These are phyloP conservation scores for Austroboletus eburneus DNA, from an alignment of 768 basidiomycete genomes.

Conservation along the genomic window DNA sequence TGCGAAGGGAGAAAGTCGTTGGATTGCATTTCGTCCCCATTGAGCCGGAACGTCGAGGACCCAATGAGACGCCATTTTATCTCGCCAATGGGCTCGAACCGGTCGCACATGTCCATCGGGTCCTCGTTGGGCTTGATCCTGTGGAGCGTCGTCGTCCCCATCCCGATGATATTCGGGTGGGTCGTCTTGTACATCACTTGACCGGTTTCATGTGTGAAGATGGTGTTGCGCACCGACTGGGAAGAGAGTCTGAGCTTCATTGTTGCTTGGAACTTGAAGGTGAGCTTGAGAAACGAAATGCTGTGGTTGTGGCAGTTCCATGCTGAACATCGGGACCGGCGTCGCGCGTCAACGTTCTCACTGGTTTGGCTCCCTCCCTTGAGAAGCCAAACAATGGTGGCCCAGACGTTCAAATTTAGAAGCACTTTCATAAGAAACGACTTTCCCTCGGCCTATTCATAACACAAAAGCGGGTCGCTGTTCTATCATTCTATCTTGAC, in stretches of 20 bases:
- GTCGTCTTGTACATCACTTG: conserved; percentile 24
- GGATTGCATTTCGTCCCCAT: conserved; percentile 24
- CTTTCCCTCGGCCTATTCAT: too few species aligned
- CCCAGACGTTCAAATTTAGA: too few species aligned
- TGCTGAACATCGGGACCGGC: too few species aligned
- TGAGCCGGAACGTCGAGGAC: conserved; percentile 27
- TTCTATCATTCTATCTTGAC: too few species aligned
- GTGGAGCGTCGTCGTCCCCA: conserved; percentile 15
- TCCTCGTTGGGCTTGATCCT: conserved; percentile 18
- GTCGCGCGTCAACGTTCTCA: too few species aligned
- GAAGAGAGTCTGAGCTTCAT: conserved; percentile 22
- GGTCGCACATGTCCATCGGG: conserved; percentile 20
- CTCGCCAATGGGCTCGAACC: conserved; percentile 28
- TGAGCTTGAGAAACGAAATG: too few species aligned
- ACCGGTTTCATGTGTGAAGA: conserved; percentile 20
- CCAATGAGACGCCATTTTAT: conserved; percentile 30
- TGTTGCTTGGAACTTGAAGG: too few species aligned
- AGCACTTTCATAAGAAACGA: too few species aligned
- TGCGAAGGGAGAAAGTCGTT: conserved; percentile 17
- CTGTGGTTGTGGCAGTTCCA: too few species aligned
- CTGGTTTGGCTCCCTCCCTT: too few species aligned
- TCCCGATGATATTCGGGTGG: conserved; percentile 8
- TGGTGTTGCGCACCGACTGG: conserved; percentile 13
- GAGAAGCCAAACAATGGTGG: too few species aligned
- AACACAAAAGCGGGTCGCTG: too few species aligned